phyloP scores from a whole-genome alignment of 2,329 filamentous ascomycete species.

The Colletotrichum sp. region DNA sequence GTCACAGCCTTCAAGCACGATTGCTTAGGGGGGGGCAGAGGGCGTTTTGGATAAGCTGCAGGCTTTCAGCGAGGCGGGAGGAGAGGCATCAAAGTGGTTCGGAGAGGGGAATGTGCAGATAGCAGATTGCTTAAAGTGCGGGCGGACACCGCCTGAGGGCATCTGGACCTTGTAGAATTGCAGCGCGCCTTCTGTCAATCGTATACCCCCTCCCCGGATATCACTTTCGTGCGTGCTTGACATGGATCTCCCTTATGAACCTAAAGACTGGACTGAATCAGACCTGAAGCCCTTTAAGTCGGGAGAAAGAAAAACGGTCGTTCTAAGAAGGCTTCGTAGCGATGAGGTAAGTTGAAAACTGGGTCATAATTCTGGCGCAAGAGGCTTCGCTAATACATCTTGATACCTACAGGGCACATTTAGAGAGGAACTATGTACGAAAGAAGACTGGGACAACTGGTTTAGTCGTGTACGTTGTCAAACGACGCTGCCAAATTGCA shows the following conservation, averaged over 20 bases:
- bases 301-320: not conserved
- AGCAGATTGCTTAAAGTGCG: not conserved
- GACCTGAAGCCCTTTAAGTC: not conserved
- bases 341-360: not conserved
- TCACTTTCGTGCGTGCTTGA: not conserved
- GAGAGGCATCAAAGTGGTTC: not conserved
- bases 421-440: not conserved
- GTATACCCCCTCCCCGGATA: too few species aligned
- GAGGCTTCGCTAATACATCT: fast-evolving
- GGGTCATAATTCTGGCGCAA: fast-evolving
- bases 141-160: too few species aligned
- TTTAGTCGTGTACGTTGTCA: not conserved
- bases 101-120: not conserved
- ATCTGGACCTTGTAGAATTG: too few species aligned
- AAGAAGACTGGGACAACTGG: slow-evolving; percentile 5
- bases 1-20: not conserved
- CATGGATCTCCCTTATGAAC: not conserved
- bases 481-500: too few species aligned
- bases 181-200: too few species aligned
- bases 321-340: not conserved
- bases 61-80: not conserved
- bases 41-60: not conserved
- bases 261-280: not conserved
- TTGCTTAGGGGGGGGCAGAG: not conserved
- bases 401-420: too few species aligned